phyloP scores from a whole-genome alignment of 768 basidiomycete genomes.

The Filobasidium wieringae region DNA sequence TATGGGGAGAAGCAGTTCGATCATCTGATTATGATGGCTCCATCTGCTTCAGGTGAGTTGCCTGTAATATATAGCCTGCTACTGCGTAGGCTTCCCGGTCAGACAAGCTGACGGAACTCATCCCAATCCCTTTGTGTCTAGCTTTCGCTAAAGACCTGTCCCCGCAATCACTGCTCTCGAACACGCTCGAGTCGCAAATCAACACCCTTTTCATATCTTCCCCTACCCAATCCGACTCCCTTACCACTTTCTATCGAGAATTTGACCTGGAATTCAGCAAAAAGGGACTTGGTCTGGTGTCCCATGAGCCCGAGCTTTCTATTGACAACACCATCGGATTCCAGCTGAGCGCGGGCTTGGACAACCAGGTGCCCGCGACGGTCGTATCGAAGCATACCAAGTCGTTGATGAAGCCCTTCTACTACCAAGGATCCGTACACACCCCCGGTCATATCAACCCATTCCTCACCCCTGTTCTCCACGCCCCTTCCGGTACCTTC shows the following conservation, averaged over 20 bases:
- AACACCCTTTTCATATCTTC: conserved; percentile 79
- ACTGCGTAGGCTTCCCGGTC: background rate
- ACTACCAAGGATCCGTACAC: conserved; percentile 20
- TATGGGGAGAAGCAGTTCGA: conserved; percentile 65
- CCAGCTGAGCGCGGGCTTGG: conserved; percentile 55
- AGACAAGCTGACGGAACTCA: background rate
- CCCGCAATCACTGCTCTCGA: conserved; percentile 45
- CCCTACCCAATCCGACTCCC: conserved; percentile 46
- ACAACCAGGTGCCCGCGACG: conserved; percentile 43
- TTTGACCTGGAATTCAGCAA: conserved; percentile 83
- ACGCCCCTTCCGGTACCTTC: conserved; percentile 48
- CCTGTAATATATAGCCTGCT: too few species aligned
- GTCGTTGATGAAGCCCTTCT: conserved; percentile 19
- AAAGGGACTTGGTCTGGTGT: conserved; percentile 67
- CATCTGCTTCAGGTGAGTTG: conserved; percentile 66
- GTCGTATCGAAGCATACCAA: conserved; percentile 18
- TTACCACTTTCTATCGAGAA: conserved; percentile 72
- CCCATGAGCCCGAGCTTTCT: conserved; percentile 69
- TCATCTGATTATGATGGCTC: conserved; percentile 76
- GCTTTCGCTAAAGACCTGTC: conserved; percentile 73
- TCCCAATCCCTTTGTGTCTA: conserved; percentile 48
- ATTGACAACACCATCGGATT: conserved; percentile 49
- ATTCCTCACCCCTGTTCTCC: conserved; percentile 66
- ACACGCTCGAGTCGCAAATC: conserved; percentile 46
- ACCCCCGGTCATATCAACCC: conserved; percentile 42